Percentiles rank a stretch among this genome's conserved stretches.
Evolutionary conservation across 2,329 filamentous ascomycete genomes (phyloP).

Genomic region (Thyridium curvatum): DNA sequence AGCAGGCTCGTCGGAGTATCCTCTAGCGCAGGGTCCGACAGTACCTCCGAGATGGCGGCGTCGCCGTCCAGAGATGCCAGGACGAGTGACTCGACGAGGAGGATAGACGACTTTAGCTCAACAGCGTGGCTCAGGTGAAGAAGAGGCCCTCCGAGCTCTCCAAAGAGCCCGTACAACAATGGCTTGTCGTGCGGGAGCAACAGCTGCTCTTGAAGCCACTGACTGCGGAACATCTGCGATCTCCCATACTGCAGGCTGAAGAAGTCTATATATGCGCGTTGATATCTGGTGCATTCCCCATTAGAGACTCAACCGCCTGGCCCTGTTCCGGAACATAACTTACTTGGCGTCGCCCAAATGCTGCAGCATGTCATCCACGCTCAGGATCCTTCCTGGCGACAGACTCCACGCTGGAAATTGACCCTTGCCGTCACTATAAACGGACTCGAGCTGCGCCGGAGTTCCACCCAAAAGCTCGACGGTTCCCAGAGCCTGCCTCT

Average conservation of each 20-base stretch:
- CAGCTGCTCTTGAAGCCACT: conserved; percentile 10
- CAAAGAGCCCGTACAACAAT: conserved; percentile 16
- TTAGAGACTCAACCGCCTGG: no score
- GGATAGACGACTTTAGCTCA: conserved; percentile 12
- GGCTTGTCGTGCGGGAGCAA: conserved; percentile 8
- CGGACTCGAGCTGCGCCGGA: conserved; percentile 8
- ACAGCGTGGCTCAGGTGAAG: conserved; percentile 15
- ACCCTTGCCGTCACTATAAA: conserved; percentile 8
- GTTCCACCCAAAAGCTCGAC: conserved; percentile 10
- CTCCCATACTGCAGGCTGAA: conserved; percentile 15
- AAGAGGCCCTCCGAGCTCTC: conserved; percentile 13
- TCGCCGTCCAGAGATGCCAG: conserved; percentile 14
- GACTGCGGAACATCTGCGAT: conserved; percentile 10
- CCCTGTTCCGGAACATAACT: no score
- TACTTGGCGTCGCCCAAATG: conserved; percentile 12
- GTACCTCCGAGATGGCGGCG: conserved; percentile 9
- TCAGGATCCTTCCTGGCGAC: conserved; percentile 12
- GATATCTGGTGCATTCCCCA: no score
- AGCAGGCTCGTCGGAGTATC: conserved; percentile 2
- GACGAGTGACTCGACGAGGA: conserved; percentile 15
- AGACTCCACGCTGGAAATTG: conserved; percentile 11
- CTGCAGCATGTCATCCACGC: conserved; percentile 5
- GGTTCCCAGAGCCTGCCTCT: conserved; percentile 12
- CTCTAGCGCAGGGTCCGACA: conserved; percentile 8
- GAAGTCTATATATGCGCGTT: conserved; percentile 18